These are phyloP conservation scores for Tulasnella sp. DNA, from an alignment of 768 basidiomycete species.

Conservation along the genomic window DNA sequence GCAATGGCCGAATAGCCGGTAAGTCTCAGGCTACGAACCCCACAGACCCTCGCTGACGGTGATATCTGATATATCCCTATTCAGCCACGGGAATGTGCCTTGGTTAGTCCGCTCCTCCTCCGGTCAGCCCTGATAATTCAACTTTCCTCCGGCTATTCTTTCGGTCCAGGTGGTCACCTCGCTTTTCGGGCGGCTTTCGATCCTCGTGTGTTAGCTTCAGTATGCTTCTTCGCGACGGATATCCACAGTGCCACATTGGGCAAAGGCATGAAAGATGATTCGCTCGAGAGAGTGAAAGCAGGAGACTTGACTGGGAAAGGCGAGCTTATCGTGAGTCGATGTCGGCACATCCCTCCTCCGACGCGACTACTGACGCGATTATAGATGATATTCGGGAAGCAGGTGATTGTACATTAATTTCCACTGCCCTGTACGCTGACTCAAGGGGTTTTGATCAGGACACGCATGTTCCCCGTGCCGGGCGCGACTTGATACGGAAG, in stretches of 20 bases:
- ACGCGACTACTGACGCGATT: neutral
- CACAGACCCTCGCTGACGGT: neutral
- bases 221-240: constrained; percentile 96
- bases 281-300: constrained; percentile 68
- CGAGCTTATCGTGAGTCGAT: constrained; percentile 71
- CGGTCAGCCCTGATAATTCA: neutral
- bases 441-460: constrained; percentile 56
- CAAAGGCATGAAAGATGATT: constrained; percentile 77
- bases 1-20: constrained; percentile 91
- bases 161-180: constrained; percentile 14
- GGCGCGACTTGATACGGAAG: constrained; percentile 81
- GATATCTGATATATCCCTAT: constrained; percentile 17
- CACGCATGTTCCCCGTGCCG: constrained; percentile 88
- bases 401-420: constrained; percentile 51
- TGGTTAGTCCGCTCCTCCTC: constrained; percentile 46
- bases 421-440: neutral
- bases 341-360: neutral
- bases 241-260: constrained; percentile 88
- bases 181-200: constrained; percentile 80
- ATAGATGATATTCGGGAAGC: constrained; percentile 97
- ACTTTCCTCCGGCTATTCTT: constrained; percentile 13
- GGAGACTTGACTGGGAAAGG: constrained; percentile 80
- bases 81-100: constrained; percentile 89
- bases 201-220: constrained; percentile 73
- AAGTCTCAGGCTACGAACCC: constrained; percentile 35